These are phyloP conservation scores for Lasiosphaeria hispida DNA, from an alignment of 495 filamentous ascomycete genomes.

Conservation along the genomic window DNA sequence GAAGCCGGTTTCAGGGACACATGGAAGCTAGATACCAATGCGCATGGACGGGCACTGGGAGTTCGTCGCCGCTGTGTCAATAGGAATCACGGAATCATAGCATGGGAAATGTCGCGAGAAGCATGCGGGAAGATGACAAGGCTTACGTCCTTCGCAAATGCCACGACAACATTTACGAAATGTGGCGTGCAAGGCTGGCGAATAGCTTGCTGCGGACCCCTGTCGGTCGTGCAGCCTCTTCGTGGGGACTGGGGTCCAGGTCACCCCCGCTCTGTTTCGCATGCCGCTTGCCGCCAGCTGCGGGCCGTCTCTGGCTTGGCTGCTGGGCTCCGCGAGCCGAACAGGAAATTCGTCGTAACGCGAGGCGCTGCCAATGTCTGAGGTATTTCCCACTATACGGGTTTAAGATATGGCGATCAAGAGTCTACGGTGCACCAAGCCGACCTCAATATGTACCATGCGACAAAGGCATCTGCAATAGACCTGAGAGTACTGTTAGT, in stretches of 20 bases:
- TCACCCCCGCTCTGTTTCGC: too few relatives aligned
- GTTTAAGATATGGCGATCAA: too few relatives aligned
- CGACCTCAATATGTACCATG: too few relatives aligned
- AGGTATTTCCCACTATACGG: too few relatives aligned
- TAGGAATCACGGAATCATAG: not conserved
- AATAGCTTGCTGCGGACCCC: constrained; percentile 14
- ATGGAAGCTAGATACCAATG: not conserved
- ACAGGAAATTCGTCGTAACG: too few relatives aligned
- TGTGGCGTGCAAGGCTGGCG: constrained; percentile 31
- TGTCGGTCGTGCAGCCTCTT: not conserved
- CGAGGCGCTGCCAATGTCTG: too few relatives aligned
- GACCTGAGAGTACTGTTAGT: too few relatives aligned
- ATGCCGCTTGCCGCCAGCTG: not conserved
- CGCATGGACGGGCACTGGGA: too few relatives aligned
- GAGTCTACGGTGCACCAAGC: too few relatives aligned
- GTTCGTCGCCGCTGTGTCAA: too few relatives aligned
- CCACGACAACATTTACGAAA: constrained; percentile 15
- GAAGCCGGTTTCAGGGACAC: not conserved
- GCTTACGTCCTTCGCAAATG: constrained; percentile 11
- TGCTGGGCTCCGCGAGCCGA: too few relatives aligned
- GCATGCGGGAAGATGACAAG: not conserved
- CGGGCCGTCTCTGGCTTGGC: not conserved
- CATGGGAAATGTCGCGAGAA: not conserved
- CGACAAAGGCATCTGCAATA: too few relatives aligned
- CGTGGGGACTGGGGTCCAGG: not conserved